Conservation (phyloP, 805 yeast genomes). For the Candida vartiovaarae region DNA sequence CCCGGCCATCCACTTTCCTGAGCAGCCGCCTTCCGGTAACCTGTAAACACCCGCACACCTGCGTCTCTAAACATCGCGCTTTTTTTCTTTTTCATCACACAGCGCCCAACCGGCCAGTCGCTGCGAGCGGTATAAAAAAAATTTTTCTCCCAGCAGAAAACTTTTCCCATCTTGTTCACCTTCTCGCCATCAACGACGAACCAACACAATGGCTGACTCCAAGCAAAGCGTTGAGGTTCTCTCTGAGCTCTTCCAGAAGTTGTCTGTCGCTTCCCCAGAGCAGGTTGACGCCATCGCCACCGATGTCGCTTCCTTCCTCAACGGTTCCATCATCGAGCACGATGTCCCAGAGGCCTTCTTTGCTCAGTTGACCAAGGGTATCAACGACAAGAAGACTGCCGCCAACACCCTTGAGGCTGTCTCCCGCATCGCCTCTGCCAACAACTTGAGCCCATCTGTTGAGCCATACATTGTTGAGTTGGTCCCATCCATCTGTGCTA, state of each 20-base stretch:
- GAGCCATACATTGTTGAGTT: conserved; percentile 91
- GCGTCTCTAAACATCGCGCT: background rate
- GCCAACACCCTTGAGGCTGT: conserved; percentile 81
- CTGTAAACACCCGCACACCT: background rate
- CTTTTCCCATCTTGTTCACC: conserved; percentile 2
- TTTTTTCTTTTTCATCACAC: conserved; percentile 3
- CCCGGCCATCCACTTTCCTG: background rate
- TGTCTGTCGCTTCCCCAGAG: conserved; percentile 82
- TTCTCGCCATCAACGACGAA: background rate
- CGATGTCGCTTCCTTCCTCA: conserved; percentile 87
- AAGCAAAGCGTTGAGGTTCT: conserved; percentile 62
- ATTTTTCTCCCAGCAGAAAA: conserved; percentile 10
- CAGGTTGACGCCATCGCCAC: conserved; percentile 80
- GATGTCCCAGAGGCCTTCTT: conserved; percentile 93
- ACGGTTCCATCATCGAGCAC: conserved; percentile 96
- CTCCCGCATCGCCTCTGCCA: conserved; percentile 73
- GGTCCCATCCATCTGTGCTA: conserved; percentile 60
- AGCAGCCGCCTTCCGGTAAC: background rate
- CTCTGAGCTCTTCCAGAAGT: conserved; percentile 87
- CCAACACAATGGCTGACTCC: conserved; percentile 35
- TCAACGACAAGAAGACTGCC: conserved; percentile 76
- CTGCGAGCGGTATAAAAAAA: conserved; percentile 8
- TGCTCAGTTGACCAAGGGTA: conserved; percentile 63
- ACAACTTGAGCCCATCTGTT: conserved; percentile 79
- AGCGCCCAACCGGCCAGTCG: background rate